Evolutionary conservation across 176 grass and related monocot genomes (phyloP), one percentile per base, ranked within the genome.

Genomic region (Phoenix roebelenii): DNA sequence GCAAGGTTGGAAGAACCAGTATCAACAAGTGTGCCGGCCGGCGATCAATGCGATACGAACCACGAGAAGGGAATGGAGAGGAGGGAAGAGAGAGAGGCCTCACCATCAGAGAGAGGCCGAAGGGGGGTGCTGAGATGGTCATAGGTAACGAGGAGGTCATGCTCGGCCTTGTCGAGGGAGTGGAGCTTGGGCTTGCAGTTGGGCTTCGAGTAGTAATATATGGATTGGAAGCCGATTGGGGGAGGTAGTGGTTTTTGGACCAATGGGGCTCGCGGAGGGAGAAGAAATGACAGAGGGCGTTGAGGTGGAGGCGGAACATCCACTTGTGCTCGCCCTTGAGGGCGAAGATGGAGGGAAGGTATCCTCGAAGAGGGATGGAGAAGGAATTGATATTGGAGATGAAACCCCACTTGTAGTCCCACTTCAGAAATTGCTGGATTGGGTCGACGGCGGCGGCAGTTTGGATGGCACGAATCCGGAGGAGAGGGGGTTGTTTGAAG

Each of bases 391-490:
- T 92, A 61, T 97, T 81, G 32, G 93, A 88, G 18, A 79, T 76
- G 52, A 97, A 97, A 0, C 87, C 93, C 50, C 75, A 97, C 81
- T 92, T 87, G 76, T 97, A 97, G 69, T 91, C 81, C 74, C 81
- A 52, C 73, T 88, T 88, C 3, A 97, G 84, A 9, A 97, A 79
- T 2, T 80, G 83, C 66, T 92, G 84, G 52, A 98, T 83, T 6
- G 79, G 70, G 67, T 92, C 81, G 12, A 78, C 70, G 24, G 80
- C 71, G 76, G 80, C 80, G 50, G 83, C 88, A 7, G 35, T 39
- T 7, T 39, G 35, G 32, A 39, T 0, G 9, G 1, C 1, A 0
- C 1, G 1, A 7, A 39, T 5, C 35, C 50, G 28, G 19, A 23
- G 15, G 32, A 16, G 16, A 16, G 16, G 72, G 82, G 55, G 69